phyloP scores from a whole-genome alignment of 2,329 filamentous ascomycete species.

The Drechslerella dactyloides region DNA sequence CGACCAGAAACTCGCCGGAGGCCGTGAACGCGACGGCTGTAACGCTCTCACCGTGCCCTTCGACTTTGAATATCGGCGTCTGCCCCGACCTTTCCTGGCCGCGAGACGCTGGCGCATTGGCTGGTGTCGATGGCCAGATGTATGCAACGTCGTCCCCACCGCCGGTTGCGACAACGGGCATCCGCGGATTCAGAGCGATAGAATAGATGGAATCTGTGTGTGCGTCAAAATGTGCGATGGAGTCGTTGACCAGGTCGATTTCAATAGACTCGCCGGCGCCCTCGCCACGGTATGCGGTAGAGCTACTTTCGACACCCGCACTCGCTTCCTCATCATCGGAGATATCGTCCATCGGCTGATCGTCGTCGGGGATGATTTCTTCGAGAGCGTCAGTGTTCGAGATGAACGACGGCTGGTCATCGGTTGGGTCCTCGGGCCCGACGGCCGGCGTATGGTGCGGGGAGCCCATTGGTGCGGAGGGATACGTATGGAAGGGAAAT shows the following conservation, averaged over 20 bases:
- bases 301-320: slow-evolving; percentile 60
- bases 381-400: slow-evolving; percentile 79
- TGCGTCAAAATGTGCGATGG: slow-evolving; percentile 85
- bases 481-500: neutral
- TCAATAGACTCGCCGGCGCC: slow-evolving; percentile 66
- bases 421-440: slow-evolving; percentile 58
- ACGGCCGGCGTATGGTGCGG: slow-evolving; percentile 41
- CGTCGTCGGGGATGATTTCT: slow-evolving; percentile 71
- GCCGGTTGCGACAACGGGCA: slow-evolving; percentile 81
- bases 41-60: slow-evolving; percentile 91
- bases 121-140: slow-evolving; percentile 73
- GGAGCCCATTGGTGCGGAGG: slow-evolving; percentile 28
- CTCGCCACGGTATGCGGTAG: slow-evolving; percentile 34
- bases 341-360: slow-evolving; percentile 80
- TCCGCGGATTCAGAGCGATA: slow-evolving; percentile 87
- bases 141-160: slow-evolving; percentile 86
- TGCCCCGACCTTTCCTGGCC: slow-evolving; percentile 62
- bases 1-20: slow-evolving; percentile 81
- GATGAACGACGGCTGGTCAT: slow-evolving; percentile 74
- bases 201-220: slow-evolving; percentile 93
- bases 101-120: slow-evolving; percentile 66
- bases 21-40: slow-evolving; percentile 87
- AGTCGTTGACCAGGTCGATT: slow-evolving; percentile 87
- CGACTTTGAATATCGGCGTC: slow-evolving; percentile 71
- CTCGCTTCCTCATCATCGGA: slow-evolving; percentile 69